A percentile compares a stretch with the other conserved stretches of the same genome.
phyloP scores from a whole-genome alignment of 129 eudicot species.

The Chrysanthemum seticuspe region DNA sequence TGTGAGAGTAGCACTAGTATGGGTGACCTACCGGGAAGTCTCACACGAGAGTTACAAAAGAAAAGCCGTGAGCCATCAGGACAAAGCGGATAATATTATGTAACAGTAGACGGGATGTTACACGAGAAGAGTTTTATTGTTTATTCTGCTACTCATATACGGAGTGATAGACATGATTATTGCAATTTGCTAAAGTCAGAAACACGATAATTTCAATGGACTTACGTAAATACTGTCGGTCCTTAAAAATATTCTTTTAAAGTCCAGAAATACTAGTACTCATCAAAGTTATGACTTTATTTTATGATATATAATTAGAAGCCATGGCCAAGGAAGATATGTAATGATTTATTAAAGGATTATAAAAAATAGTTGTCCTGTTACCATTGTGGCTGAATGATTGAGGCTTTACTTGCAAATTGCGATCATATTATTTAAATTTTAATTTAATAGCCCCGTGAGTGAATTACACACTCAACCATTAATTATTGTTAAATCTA shows the following conservation, averaged over 20 bases:
- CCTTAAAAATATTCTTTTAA: background rate
- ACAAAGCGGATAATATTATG: too few species aligned
- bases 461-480: conserved; percentile 29
- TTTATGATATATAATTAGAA: background rate
- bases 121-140: too few species aligned
- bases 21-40: too few species aligned
- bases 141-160: too few species aligned
- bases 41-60: too few species aligned
- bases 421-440: background rate
- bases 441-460: conserved; percentile 2
- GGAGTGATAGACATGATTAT: too few species aligned
- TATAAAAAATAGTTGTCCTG: conserved; percentile 3
- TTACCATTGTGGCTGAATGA: conserved; percentile 12
- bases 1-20: too few species aligned
- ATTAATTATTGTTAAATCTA: conserved; percentile 16
- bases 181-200: too few species aligned
- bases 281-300: background rate
- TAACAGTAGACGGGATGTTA: too few species aligned
- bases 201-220: too few species aligned
- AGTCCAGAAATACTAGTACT: background rate
- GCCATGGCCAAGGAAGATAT: conserved; percentile 23
- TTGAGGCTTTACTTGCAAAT: conserved; percentile 16
- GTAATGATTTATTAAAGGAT: background rate
- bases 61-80: too few species aligned
- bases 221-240: background rate